Percentiles rank a stretch among this genome's conserved stretches.
These are phyloP conservation scores for Diplotaxis tenuifolia DNA, from an alignment of 345 rosid genomes.

Conservation along the genomic window DNA sequence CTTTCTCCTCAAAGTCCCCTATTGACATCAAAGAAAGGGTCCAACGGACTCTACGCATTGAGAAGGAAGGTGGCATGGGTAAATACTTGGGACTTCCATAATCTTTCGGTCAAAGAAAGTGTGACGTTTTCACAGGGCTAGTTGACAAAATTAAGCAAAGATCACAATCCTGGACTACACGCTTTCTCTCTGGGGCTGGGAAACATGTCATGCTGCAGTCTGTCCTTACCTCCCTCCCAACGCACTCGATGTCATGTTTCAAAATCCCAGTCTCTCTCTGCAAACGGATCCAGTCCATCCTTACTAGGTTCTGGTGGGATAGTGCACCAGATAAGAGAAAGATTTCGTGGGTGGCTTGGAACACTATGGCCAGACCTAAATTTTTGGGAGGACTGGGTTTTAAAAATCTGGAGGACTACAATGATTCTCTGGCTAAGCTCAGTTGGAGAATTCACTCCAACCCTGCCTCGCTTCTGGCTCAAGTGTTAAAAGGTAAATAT, in stretches of 20 bases:
- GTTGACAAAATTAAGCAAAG: neutral
- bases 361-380: neutral
- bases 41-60: neutral
- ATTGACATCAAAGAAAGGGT: neutral
- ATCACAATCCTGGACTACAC: neutral
- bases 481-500: too few species aligned
- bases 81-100: neutral
- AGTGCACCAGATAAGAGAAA: neutral
- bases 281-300: neutral
- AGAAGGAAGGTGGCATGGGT: neutral
- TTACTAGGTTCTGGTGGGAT: neutral
- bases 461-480: too few species aligned
- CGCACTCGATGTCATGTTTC: neutral
- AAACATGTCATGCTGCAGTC: neutral
- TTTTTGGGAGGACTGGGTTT: neutral
- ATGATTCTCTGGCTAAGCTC: neutral
- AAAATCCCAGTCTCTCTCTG: neutral
- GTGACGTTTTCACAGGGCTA: neutral
- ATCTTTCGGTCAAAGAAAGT: neutral
- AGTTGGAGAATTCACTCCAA: neutral
- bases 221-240: neutral
- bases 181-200: neutral
- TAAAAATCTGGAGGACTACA: neutral
- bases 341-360: neutral
- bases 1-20: neutral